Base-by-base conservation (phyloP, 2,329 filamentous ascomycete genomes). In the Ceratocystis smalleyi region DNA sequence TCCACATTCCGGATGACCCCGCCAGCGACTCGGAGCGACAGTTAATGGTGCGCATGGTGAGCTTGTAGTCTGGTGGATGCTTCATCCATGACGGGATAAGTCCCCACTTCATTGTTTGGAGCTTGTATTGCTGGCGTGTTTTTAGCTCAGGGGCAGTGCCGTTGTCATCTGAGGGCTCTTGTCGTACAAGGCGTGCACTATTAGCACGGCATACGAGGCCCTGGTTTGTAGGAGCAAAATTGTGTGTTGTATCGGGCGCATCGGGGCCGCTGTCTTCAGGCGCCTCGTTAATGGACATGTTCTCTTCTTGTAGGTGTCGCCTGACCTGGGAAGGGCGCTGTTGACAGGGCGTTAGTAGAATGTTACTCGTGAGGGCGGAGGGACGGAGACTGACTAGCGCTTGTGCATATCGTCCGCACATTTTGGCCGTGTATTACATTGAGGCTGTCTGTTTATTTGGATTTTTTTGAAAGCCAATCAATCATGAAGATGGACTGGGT, bases 91-190 rank as follows among this genome's bases (percentile, higher is more conserved):
- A 96, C 0, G 94, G 92, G 15, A 97, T 79, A 5, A 99, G 80
- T 0, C 92, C 94, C 94, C 94, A 99, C 80, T 90, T 92, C 88
- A 97, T 97, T 1, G 85, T 80, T 72, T 96, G 91, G 7, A 99
- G 77, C 73, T 88, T 92, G 76, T 95, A 96, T 69, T 76, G 83
- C 8, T 79, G 78, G 66, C 67, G 43, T 19, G 59, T 49, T 7
- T 60, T 57, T 10, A 32, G 4, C 22, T 51, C 68, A 43, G 63
- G 59, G 8, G 6, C 7, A 17, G 47, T 15, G 7, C 19, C 32
- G 17, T 59, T 30, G 35, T 43, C 59, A n/a, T 54, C 83, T 12
- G 84, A 79, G 5, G 81, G 80, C 62, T 90, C 83, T 55, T 17
- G 51, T 30, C 3, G 51, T 30, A 32, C 51, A 22, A 15, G 7